These are phyloP conservation scores for Centaurea solstitialis DNA, from an alignment of 129 eudicot genomes.

Conservation along the genomic window DNA sequence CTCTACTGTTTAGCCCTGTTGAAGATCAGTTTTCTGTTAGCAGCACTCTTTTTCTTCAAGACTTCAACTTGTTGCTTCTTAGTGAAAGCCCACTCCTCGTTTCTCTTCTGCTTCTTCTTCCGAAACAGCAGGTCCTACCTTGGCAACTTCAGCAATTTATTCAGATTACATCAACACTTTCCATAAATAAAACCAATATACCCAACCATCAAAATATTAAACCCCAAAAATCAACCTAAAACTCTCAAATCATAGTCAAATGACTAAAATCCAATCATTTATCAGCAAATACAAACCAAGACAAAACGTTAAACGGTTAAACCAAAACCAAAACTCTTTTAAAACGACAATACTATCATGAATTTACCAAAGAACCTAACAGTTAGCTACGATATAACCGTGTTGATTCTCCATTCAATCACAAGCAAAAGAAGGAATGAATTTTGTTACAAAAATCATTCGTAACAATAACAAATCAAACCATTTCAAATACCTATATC, in stretches of 20 bases:
- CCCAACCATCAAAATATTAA: neutral
- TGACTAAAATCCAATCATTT: neutral
- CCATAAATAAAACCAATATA: neutral
- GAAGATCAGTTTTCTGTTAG: constrained; percentile 65
- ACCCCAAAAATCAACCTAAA: neutral
- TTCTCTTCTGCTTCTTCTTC: constrained; percentile 88
- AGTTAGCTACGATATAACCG: no score
- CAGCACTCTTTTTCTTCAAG: constrained; percentile 58
- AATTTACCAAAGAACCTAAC: no score
- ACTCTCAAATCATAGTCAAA: neutral
- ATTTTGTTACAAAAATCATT: no score
- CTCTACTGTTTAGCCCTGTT: constrained; percentile 59
- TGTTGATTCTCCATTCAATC: no score
- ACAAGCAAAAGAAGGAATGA: no score
- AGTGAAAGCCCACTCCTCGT: constrained; percentile 77
- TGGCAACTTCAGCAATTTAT: constrained; percentile 65
- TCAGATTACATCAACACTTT: constrained; percentile 5
- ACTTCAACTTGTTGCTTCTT: constrained; percentile 48
- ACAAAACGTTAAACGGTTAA: neutral
- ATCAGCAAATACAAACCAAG: neutral
- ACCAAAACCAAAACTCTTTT: no score
- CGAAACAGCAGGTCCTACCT: constrained; percentile 50
- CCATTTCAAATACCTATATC: no score
- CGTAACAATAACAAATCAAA: no score
- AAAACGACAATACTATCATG: no score